These are phyloP conservation scores for Acacia confusa DNA, from an alignment of 306 rosid genomes.

Conservation along the genomic window DNA sequence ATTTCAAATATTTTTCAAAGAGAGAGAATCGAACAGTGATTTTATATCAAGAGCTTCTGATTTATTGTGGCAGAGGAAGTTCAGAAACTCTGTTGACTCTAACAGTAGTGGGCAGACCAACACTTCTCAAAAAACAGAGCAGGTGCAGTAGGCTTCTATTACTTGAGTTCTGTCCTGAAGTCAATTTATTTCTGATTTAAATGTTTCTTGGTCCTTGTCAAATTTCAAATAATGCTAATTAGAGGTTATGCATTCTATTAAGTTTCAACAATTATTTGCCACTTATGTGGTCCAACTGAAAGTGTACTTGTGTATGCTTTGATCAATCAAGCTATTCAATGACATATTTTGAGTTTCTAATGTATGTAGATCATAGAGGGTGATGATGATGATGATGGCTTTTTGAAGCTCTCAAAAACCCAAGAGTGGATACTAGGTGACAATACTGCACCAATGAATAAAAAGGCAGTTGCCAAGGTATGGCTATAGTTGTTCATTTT, in stretches of 20 bases:
- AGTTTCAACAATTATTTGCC: constrained; percentile 15
- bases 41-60: constrained; percentile 76
- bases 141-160: constrained; percentile 40
- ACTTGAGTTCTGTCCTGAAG: not conserved
- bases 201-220: not conserved
- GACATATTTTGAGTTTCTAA: constrained; percentile 14
- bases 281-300: constrained; percentile 14
- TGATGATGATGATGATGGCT: constrained; percentile 50
- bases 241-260: not conserved
- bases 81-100: constrained; percentile 37
- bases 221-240: constrained; percentile 27
- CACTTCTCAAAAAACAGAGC: constrained; percentile 43
- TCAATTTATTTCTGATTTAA: not conserved
- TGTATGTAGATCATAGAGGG: constrained; percentile 50
- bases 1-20: constrained; percentile 67
- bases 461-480: constrained; percentile 69
- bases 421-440: constrained; percentile 76
- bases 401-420: constrained; percentile 72
- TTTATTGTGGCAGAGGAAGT: constrained; percentile 70
- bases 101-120: constrained; percentile 31
- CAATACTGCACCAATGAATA: constrained; percentile 65
- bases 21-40: constrained; percentile 74
- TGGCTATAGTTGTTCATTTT: constrained; percentile 23
- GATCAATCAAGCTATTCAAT: constrained; percentile 24
- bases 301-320: constrained; percentile 17